Base-by-base conservation (phyloP, 139 green algal species). In the Penium margaritaceum region DNA sequence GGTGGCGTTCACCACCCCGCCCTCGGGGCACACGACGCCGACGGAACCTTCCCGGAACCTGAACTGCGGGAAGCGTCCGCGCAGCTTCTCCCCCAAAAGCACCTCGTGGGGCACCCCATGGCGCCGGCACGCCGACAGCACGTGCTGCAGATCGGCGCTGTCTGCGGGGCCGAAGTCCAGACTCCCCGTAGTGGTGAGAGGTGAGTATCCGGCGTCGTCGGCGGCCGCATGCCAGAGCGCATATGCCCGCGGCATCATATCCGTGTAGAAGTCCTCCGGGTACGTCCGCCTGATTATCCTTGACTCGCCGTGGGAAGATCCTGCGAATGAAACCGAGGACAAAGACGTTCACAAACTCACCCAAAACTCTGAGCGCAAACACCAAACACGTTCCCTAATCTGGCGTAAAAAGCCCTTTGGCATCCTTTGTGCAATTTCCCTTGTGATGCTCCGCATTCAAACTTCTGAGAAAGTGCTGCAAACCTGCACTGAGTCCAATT, bases 251-350 rank as follows among this genome's bases (percentile, higher is more conserved):
- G 24, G 19, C 71, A 78, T 78, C 30, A 78, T 63, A 2, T 21
- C 24, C 2, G 70, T 70, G 70, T 77, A 77, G 14, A 62, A 71
- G 30, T 77, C 70, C 46, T 77, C 57, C 17, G 70, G 70, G 37
- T 77, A 77, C n/a, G n/a, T n/a, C n/a, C n/a, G n/a, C n/a, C n/a
- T n/a, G n/a, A n/a, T n/a, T n/a, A n/a, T n/a, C n/a, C n/a, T n/a
- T n/a, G n/a, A n/a, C n/a, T n/a, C n/a, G n/a, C n/a, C n/a, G n/a
- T n/a, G n/a, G n/a, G n/a, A n/a, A n/a, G n/a, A n/a, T n/a, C n/a
- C n/a, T n/a, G n/a, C n/a, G n/a, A n/a, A n/a, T n/a, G n/a, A n/a
- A n/a, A n/a, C n/a, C n/a, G n/a, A n/a, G n/a, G n/a, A n/a, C n/a
- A n/a, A n/a, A n/a, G n/a, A n/a, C n/a, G n/a, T n/a, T n/a, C n/a